Evolutionary conservation across 2,329 filamentous ascomycete genomes (phyloP).

Genomic region (Fonsecaea pugnacius): DNA sequence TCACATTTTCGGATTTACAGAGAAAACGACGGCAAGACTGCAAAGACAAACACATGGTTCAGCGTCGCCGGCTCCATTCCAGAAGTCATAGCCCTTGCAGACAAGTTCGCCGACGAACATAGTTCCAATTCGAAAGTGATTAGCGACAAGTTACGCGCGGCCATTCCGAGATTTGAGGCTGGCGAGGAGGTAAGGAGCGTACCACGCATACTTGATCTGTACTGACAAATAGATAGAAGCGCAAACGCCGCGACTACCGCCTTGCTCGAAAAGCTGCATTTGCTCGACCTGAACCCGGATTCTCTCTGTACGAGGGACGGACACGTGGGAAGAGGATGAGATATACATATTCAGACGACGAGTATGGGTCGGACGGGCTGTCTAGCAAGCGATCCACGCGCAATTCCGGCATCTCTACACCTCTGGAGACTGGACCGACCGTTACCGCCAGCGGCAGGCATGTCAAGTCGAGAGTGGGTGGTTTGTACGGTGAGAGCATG

Average conservation of each 20-base stretch:
- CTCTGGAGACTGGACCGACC: slow-evolving; percentile 68
- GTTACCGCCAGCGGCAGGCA: slow-evolving; percentile 87
- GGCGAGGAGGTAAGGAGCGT: slow-evolving; percentile 74
- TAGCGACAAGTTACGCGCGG: slow-evolving; percentile 74
- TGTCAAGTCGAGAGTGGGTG: slow-evolving; percentile 62
- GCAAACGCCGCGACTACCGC: slow-evolving; percentile 88
- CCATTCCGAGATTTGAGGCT: slow-evolving; percentile 87
- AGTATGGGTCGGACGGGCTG: slow-evolving; percentile 64
- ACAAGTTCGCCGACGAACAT: slow-evolving; percentile 78
- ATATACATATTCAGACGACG: slow-evolving; percentile 90
- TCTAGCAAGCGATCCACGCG: slow-evolving; percentile 68
- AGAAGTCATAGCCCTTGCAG: slow-evolving; percentile 74
- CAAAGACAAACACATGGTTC: slow-evolving; percentile 82
- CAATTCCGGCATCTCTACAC: slow-evolving; percentile 74
- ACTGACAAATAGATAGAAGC: slow-evolving; percentile 66
- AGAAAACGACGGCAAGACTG: slow-evolving; percentile 77
- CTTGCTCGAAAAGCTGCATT: slow-evolving; percentile 84
- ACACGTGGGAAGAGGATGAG: slow-evolving; percentile 95
- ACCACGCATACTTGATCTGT: slow-evolving; percentile 31
- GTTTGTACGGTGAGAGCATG: slow-evolving; percentile 60
- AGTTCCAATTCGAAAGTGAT: slow-evolving; percentile 74
- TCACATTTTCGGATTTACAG: slow-evolving; percentile 92
- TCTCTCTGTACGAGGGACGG: slow-evolving; percentile 92
- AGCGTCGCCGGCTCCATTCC: slow-evolving; percentile 90
- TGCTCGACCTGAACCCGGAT: slow-evolving; percentile 81